Conservation (phyloP, 1,284 basidiomycete genomes). For the Pyrrhoderma lamaoense region DNA sequence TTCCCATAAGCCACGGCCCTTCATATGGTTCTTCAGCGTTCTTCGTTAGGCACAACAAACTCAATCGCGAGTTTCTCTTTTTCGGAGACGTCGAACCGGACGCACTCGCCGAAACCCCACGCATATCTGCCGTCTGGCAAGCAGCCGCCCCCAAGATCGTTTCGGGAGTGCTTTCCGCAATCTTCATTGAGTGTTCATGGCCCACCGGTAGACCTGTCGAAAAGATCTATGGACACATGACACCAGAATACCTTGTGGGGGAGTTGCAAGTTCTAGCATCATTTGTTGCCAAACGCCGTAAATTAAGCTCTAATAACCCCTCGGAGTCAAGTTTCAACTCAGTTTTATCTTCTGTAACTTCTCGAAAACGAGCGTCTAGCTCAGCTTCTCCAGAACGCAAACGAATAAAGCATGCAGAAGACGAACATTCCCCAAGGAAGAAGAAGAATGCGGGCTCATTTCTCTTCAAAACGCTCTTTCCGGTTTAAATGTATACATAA, state of each 20-base stretch:
- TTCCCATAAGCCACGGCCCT: constrained; percentile 68
- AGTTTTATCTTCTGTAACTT: no score
- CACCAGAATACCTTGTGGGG: constrained; percentile 59
- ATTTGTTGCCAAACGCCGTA: constrained; percentile 41
- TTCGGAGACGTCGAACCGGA: constrained; percentile 84
- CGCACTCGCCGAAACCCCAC: constrained; percentile 47
- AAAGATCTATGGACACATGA: constrained; percentile 69
- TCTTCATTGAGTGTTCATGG: constrained; percentile 85
- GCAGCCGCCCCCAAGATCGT: constrained; percentile 58
- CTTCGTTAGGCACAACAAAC: constrained; percentile 59
- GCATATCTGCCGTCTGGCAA: constrained; percentile 61
- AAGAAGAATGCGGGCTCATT: background rate
- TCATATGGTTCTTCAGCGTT: constrained; percentile 68
- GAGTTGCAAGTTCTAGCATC: constrained; percentile 60
- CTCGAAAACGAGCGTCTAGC: constrained; percentile 8
- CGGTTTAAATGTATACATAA: constrained; percentile 62
- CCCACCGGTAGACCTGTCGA: constrained; percentile 54
- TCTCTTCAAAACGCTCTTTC: constrained; percentile 43
- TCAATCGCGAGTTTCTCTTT: constrained; percentile 63
- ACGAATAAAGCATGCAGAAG: constrained; percentile 40
- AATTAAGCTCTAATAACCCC: no score
- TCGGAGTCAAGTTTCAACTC: no score
- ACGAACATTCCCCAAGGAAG: constrained; percentile 28
- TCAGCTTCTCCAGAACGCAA: constrained; percentile 24
- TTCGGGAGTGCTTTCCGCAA: constrained; percentile 48